Base-by-base conservation (phyloP, 352 stramenopile species). In the Thalassiosira hispida region DNA sequence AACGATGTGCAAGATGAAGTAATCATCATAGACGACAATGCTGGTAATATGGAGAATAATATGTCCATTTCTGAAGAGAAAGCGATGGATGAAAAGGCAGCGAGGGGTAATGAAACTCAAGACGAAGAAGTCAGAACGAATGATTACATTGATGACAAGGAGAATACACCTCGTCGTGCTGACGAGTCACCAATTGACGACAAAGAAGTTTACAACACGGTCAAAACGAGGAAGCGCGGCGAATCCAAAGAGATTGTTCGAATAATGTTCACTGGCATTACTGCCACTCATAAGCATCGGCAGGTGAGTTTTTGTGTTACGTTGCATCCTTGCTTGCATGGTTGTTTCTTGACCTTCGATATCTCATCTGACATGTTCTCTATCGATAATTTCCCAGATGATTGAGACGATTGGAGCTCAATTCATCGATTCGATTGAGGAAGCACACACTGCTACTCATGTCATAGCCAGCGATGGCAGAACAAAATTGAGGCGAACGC, bases 381-480 rank as follows among this genome's bases (percentile, higher is more conserved):
- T 38, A 57, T 35, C 1, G 52, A 18, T 73, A 29, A 52, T 38
- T 22, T 18, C n/a, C 16, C 27, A 84, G 71, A 85, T 86, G 71
- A 73, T 90, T 46, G 74, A 87, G 33, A 72, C 66, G n/a, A 86
- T 90, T 56, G 83, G 83, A 49, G 83, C 75, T 14, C 49, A 79
- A 40, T 70, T 81, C 27, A 25, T 90, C 1, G 79, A 87, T 55
- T 79, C 67, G 12, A 62, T 88, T 23, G 69, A 86, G 12, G 69
- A 88, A 63, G 76, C 84, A 42, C 25, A 70, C 29, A 80, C 51
- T 12, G 80, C 73, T 33, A 88, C 77, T 22, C 77, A 90, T 68
- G 74, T 85, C 4, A 88, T 90, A 62, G 84, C 72, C 38, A 80
- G 40, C 5, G 75, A 83, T 60, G 73, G 66, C 6, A 64, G 71